Base-by-base conservation (phyloP, 176 grass and related monocot species). In the Zoysia japonica region DNA sequence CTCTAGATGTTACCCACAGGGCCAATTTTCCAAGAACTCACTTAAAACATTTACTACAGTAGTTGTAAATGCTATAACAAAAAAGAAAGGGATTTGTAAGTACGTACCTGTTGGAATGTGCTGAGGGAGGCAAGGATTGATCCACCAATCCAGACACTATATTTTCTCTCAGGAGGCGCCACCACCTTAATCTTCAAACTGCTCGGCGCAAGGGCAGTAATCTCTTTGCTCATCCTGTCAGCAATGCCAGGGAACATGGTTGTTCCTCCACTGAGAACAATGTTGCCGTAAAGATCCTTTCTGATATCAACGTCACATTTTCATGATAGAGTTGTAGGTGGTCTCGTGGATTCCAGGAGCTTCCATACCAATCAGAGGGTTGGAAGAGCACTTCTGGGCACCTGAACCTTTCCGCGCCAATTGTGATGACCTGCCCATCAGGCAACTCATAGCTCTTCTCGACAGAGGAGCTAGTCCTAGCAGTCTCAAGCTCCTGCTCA, bases 271-370 rank as follows among this genome's bases (percentile, higher is more conserved):
- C 28, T 28, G 28, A 28, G 28, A 28, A 28, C 85, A 42, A 87
- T 87, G 73, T 87, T 87, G 57, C 83, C 83, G 16, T 85, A 85
- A 1, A 85, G 82, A 28, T 28, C 28, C 28, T 28, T 28, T 28
- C 28, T 28, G 28, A 28, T 28, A 28, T 28, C 28, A 28, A 28
- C 28, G 28, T 86, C 85, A 19, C 85, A 86, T 28, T 47, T 86
- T 86, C 85, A 86, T 81, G 64, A 86, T 82, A 53, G 85, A 87
- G 85, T 87, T 87, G 66, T 87, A 87, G 3, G 85, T 87, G 72
- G 85, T 86, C 85, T 86, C 85, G 1, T 86, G 85, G 55, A 86
- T 86, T 16, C 85, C 85, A 37, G 78, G 85, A 65, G 85, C 78
- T 71, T 87, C 85, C 78, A 77, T 82, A 14, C 85, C 85, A 47